Conservation (phyloP, 2,329 filamentous ascomycete genomes). For the Lachnellula suecica region DNA sequence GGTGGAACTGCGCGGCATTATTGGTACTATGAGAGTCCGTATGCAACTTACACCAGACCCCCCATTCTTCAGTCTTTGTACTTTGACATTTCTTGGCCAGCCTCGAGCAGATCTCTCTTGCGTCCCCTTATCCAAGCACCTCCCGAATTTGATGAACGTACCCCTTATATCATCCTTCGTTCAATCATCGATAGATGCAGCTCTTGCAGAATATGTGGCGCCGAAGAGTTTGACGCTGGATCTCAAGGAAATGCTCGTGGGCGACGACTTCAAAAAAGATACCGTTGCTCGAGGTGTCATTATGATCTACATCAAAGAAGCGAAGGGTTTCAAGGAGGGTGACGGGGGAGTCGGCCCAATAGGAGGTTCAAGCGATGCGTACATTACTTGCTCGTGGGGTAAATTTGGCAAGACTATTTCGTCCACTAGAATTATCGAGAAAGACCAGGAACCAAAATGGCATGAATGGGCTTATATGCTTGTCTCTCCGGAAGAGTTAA, state of each 20-base stretch:
- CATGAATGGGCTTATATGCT: constrained; percentile 69
- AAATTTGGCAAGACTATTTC: constrained; percentile 72
- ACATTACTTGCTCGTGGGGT: constrained; percentile 72
- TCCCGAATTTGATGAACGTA: constrained; percentile 72
- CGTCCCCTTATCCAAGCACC: constrained; percentile 66
- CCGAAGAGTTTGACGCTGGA: constrained; percentile 74
- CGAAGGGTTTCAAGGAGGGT: constrained; percentile 69
- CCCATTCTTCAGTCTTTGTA: constrained; percentile 74
- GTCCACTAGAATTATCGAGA: constrained; percentile 63
- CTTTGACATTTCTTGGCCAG: constrained; percentile 72
- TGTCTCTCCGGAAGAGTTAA: constrained; percentile 69
- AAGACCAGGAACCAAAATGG: constrained; percentile 69
- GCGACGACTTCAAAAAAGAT: constrained; percentile 78
- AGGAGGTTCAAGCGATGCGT: constrained; percentile 66
- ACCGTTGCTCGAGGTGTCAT: constrained; percentile 64
- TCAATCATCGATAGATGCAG: constrained; percentile 71
- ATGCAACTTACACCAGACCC: constrained; percentile 75
- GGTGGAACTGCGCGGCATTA: constrained; percentile 71
- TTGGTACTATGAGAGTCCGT: constrained; percentile 68
- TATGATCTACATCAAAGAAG: constrained; percentile 64
- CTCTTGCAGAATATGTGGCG: constrained; percentile 73
- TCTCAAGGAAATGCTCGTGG: constrained; percentile 74
- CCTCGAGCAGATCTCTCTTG: constrained; percentile 71
- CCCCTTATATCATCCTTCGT: constrained; percentile 75
- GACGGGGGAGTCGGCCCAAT: constrained; percentile 62